These are phyloP conservation scores for Aureobasidium musti DNA, from an alignment of 2,329 filamentous ascomycete genomes.

Conservation along the genomic window DNA sequence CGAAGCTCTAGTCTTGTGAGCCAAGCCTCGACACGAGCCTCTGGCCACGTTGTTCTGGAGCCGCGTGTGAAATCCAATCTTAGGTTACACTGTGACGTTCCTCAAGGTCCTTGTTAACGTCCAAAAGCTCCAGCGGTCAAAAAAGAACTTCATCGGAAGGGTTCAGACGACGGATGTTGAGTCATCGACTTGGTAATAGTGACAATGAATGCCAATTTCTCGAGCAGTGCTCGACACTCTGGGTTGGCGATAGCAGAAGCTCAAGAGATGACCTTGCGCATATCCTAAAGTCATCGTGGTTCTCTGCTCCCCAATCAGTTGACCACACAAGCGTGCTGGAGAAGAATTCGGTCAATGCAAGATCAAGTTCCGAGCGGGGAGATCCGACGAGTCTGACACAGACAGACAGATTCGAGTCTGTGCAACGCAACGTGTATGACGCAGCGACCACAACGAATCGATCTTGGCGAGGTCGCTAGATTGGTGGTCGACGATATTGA, in stretches of 20 bases:
- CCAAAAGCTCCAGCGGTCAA: background rate
- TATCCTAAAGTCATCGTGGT: background rate
- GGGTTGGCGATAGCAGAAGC: background rate
- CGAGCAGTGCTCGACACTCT: background rate
- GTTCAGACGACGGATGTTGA: background rate
- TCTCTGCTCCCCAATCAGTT: background rate
- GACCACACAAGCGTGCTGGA: background rate
- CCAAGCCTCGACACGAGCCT: background rate
- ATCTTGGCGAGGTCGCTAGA: background rate
- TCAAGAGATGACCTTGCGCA: background rate
- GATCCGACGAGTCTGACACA: background rate
- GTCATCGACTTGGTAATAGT: background rate
- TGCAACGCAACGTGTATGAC: background rate
- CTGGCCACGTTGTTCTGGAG: constrained; percentile 1
- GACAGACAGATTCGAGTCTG: background rate
- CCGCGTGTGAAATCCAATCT: background rate
- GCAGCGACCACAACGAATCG: background rate
- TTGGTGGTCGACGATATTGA: background rate
- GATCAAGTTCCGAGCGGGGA: background rate
- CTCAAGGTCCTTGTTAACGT: background rate
- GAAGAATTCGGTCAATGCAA: background rate
- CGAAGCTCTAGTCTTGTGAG: background rate
- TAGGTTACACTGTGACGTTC: background rate
- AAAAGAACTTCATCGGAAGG: background rate
- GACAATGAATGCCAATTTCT: background rate